These are phyloP conservation scores for Pseudonitzschia delicatissima DNA, from an alignment of 108 stramenopile genomes.

Conservation along the genomic window DNA sequence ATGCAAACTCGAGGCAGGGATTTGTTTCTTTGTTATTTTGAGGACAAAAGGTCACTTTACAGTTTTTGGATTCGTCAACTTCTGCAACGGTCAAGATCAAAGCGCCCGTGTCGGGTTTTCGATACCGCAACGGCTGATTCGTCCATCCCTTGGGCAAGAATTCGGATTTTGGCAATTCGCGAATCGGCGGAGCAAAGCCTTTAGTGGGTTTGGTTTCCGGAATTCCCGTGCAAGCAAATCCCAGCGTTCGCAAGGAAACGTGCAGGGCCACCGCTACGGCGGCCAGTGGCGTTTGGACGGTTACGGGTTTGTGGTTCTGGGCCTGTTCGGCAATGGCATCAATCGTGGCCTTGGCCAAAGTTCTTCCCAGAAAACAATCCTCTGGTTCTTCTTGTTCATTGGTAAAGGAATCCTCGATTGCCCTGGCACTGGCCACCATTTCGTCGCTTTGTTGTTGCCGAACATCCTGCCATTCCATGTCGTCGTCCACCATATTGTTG, in stretches of 20 bases:
- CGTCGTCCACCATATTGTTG: constrained; percentile 23
- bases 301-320: constrained; percentile 9
- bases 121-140: constrained; percentile 36
- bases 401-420: background rate
- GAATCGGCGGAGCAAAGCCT: constrained; percentile 79
- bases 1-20: constrained; percentile 32
- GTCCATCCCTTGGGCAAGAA: constrained; percentile 67
- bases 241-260: constrained; percentile 49
- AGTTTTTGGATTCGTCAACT: background rate
- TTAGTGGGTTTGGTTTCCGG: constrained; percentile 26
- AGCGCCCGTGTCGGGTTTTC: constrained; percentile 45
- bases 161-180: constrained; percentile 54
- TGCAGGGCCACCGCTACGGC: constrained; percentile 69
- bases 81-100: constrained; percentile 33
- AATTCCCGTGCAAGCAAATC: constrained; percentile 66
- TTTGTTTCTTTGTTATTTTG: constrained; percentile 30
- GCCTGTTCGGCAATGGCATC: constrained; percentile 42
- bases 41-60: constrained; percentile 27
- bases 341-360: constrained; percentile 46
- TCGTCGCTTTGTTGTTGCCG: constrained; percentile 33
- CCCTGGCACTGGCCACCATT: background rate
- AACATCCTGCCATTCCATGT: constrained; percentile 46
- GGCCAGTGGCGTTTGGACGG: constrained; percentile 52
- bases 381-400: constrained; percentile 5
- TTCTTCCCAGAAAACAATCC: constrained; percentile 27